phyloP scores from a whole-genome alignment of 1,139 yeast genomes.

The Insectozyma bohioensis region DNA sequence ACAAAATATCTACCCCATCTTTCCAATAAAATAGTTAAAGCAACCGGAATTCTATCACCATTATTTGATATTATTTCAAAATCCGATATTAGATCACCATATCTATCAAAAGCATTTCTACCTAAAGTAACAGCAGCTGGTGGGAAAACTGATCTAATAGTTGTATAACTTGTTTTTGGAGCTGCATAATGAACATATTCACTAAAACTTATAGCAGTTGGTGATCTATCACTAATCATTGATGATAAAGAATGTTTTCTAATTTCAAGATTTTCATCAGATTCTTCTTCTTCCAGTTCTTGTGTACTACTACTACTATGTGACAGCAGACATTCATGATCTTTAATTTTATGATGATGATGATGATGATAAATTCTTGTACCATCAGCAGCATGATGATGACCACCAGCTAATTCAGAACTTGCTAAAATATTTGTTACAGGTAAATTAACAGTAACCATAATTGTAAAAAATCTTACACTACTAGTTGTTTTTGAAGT shows the following conservation, averaged over 20 bases:
- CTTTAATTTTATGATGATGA: constrained; percentile 8
- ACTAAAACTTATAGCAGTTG: constrained; percentile 47
- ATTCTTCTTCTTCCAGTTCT: constrained; percentile 4
- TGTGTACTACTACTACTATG: background rate
- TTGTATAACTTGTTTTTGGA: constrained; percentile 64
- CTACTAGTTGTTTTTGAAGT: constrained; percentile 52
- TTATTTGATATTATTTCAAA: constrained; percentile 67
- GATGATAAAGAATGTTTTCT: constrained; percentile 14
- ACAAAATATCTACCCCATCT: constrained; percentile 78
- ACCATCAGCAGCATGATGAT: constrained; percentile 22
- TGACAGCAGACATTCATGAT: constrained; percentile 17
- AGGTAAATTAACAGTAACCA: constrained; percentile 64
- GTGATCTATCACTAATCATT: constrained; percentile 15
- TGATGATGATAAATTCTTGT: constrained; percentile 18
- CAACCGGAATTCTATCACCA: constrained; percentile 65
- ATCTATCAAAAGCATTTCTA: constrained; percentile 68
- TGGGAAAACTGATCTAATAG: constrained; percentile 68
- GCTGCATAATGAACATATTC: constrained; percentile 78
- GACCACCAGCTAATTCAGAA: constrained; percentile 38
- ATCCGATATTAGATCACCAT: constrained; percentile 63
- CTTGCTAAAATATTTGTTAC: constrained; percentile 58
- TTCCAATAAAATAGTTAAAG: constrained; percentile 57
- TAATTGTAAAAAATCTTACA: constrained; percentile 55
- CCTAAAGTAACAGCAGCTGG: constrained; percentile 77
- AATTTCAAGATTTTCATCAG: constrained; percentile 9